Conservation (phyloP, 495 filamentous ascomycete species). For the Lasiosphaeriaceae sp. region DNA sequence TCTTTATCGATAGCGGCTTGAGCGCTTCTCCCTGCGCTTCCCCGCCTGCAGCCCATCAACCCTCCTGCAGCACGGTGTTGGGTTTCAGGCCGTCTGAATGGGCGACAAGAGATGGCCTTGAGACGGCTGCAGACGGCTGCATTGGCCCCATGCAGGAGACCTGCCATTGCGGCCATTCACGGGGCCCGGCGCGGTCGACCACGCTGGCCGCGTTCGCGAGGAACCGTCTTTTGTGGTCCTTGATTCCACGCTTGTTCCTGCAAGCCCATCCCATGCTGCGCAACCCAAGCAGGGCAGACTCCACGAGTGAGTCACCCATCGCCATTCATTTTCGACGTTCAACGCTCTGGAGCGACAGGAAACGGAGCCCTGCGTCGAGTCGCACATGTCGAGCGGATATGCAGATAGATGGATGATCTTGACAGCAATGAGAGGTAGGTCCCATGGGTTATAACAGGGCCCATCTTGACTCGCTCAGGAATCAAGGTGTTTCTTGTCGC, state of each 20-base stretch:
- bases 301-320: conserved; percentile 26
- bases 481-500: background rate
- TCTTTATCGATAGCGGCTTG: conserved; percentile 31
- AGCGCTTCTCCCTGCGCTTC: conserved; percentile 18
- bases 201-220: conserved; percentile 18
- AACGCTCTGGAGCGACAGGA: conserved; percentile 19
- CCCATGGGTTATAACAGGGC: too few relatives aligned
- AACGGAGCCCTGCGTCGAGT: conserved; percentile 8
- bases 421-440: background rate
- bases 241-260: conserved; percentile 4
- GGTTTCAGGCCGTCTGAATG: conserved; percentile 21
- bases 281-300: conserved; percentile 8
- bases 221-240: background rate
- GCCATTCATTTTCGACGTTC: conserved; percentile 25
- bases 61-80: conserved; percentile 15
- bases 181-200: conserved; percentile 26
- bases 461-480: too few relatives aligned
- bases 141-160: conserved; percentile 21
- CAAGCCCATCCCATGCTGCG: conserved; percentile 15
- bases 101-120: conserved; percentile 17
- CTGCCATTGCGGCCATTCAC: conserved; percentile 21
- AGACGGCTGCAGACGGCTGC: conserved; percentile 24
- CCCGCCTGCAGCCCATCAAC: conserved; percentile 5
- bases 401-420: background rate
- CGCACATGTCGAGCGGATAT: conserved; percentile 10